Conservation (phyloP, 768 basidiomycete genomes). For the Leccinum incarnatum region DNA sequence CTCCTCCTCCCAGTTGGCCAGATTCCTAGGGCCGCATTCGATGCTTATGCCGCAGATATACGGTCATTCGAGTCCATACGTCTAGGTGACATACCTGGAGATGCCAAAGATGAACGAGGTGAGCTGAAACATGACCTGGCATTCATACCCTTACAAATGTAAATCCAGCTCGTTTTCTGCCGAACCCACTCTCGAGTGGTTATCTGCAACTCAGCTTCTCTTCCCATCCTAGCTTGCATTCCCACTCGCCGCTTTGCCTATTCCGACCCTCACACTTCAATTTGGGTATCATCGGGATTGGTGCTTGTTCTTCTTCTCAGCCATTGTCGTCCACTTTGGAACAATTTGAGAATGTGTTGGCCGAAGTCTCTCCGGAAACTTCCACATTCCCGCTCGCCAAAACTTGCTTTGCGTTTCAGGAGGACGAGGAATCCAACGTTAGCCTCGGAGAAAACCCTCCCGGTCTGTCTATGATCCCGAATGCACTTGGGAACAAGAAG, state of each 20-base stretch:
- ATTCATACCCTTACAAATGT: background rate
- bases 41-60: slow-evolving; percentile 72
- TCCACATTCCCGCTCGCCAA: slow-evolving; percentile 75
- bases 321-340: slow-evolving; percentile 51
- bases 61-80: slow-evolving; percentile 69
- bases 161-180: slow-evolving; percentile 74
- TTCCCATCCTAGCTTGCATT: slow-evolving; percentile 68
- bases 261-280: slow-evolving; percentile 81
- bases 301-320: slow-evolving; percentile 60
- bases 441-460: slow-evolving; percentile 55
- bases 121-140: slow-evolving; percentile 17
- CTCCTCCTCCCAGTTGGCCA: slow-evolving; percentile 84
- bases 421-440: slow-evolving; percentile 48
- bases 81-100: slow-evolving; percentile 80
- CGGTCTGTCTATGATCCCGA: slow-evolving; percentile 77
- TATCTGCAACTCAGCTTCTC: slow-evolving; percentile 78
- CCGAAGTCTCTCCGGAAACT: slow-evolving; percentile 63
- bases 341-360: slow-evolving; percentile 64
- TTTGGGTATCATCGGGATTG: slow-evolving; percentile 85
- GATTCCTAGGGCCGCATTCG: slow-evolving; percentile 66
- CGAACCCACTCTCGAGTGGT: slow-evolving; percentile 70
- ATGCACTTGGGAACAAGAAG: slow-evolving; percentile 83
- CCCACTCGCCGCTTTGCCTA: slow-evolving; percentile 66
- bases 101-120: slow-evolving; percentile 77
- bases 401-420: slow-evolving; percentile 85